Conservation (phyloP, 306 rosid genomes). For the Lathyrus tuberosus region DNA sequence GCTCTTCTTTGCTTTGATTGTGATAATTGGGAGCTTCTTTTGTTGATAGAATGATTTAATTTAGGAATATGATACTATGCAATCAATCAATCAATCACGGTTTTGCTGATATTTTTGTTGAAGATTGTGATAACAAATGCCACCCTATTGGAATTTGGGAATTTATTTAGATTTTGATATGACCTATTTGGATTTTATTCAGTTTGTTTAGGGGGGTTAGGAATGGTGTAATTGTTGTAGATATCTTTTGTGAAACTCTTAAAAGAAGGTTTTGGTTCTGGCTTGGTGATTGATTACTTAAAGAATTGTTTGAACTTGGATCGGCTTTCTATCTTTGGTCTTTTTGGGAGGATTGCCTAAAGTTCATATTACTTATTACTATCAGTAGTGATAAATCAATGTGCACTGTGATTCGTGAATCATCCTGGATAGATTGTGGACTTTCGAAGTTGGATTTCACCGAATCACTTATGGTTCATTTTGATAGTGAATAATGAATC, state of each 20-base stretch:
- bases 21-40: neutral
- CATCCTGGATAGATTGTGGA: slow-evolving; percentile 11
- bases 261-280: neutral
- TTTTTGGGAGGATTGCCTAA: neutral
- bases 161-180: slow-evolving; percentile 12
- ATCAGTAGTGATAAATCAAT: neutral
- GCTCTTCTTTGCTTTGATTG: neutral
- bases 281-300: neutral
- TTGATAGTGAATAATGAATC: slow-evolving; percentile 2
- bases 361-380: neutral
- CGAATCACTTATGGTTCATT: neutral
- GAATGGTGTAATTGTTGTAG: neutral
- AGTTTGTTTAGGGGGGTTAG: neutral
- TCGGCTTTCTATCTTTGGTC: neutral
- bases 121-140: slow-evolving; percentile 19
- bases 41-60: neutral
- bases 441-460: slow-evolving; percentile 8
- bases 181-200: neutral
- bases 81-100: neutral
- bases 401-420: neutral
- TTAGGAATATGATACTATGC: neutral
- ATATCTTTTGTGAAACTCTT: neutral
- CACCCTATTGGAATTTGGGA: neutral
- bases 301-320: neutral
- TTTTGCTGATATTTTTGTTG: slow-evolving; percentile 8